Evolutionary conservation across 2,329 filamentous ascomycete species (phyloP).

Genomic region (Fusarium devonianum): DNA sequence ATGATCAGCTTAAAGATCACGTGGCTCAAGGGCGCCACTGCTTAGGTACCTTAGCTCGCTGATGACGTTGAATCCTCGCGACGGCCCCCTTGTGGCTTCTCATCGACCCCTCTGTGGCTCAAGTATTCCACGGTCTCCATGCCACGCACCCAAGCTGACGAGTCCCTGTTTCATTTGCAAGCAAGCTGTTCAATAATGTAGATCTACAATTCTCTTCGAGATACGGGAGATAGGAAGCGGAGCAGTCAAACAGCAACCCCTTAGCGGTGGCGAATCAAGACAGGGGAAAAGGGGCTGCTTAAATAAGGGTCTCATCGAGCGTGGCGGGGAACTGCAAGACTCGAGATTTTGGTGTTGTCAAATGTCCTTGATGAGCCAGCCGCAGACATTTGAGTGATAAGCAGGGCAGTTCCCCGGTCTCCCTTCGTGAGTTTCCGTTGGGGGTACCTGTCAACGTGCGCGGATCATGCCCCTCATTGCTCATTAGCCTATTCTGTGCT

Average conservation of each 20-base stretch:
- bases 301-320: slow-evolving; percentile 13
- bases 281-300: slow-evolving; percentile 28
- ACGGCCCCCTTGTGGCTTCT: slow-evolving; percentile 32
- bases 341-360: slow-evolving; percentile 29
- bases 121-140: slow-evolving; percentile 17
- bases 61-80: slow-evolving; percentile 33
- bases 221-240: slow-evolving; percentile 16
- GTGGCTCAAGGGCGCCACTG: slow-evolving; percentile 2
- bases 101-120: slow-evolving; percentile 29
- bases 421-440: slow-evolving; percentile 10
- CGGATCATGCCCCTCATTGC: slow-evolving; percentile 32
- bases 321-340: slow-evolving; percentile 20
- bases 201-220: slow-evolving; percentile 30
- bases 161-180: slow-evolving; percentile 39
- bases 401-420: slow-evolving; percentile 17
- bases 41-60: not conserved
- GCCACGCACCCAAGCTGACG: slow-evolving; percentile 35
- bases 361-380: slow-evolving; percentile 19
- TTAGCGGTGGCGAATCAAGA: slow-evolving; percentile 36
- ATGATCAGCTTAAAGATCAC: not conserved
- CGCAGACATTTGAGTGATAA: slow-evolving; percentile 20
- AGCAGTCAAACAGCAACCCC: slow-evolving; percentile 20
- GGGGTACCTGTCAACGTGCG: slow-evolving; percentile 23
- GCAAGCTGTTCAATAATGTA: slow-evolving; percentile 14
- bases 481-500: slow-evolving; percentile 23